These are phyloP conservation scores for Saccharomyces hybrid DNA, from an alignment of 1,139 yeast species.

Conservation along the genomic window DNA sequence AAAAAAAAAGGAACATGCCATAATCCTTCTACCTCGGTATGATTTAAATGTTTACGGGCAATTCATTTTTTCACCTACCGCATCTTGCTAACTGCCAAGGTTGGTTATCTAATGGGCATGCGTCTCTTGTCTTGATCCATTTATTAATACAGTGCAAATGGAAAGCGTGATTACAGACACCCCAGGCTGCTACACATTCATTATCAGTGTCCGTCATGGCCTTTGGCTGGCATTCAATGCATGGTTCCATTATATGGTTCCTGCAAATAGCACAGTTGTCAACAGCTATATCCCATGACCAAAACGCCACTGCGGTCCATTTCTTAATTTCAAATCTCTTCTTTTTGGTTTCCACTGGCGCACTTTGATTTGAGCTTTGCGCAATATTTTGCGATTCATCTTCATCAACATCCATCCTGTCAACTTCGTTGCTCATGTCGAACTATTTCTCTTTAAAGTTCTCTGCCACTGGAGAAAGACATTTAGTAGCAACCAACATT, in stretches of 20 bases:
- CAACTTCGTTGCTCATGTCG: constrained; percentile 9
- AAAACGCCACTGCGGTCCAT: constrained; percentile 99
- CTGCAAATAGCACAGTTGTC: constrained; percentile 98
- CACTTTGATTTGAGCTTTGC: not conserved
- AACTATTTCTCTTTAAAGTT: not conserved
- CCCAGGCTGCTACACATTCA: constrained; percentile 97
- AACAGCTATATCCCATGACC: constrained; percentile 98
- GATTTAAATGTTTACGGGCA: not conserved
- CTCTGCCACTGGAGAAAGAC: not conserved
- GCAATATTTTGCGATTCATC: constrained; percentile 6
- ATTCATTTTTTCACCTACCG: constrained; percentile 39
- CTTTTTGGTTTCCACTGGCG: constrained; percentile 6
- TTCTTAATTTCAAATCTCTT: constrained; percentile 65
- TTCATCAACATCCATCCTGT: constrained; percentile 23
- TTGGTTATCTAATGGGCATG: constrained; percentile 92
- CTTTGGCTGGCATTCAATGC: constrained; percentile 93
- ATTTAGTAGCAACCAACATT: not conserved
- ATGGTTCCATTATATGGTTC: constrained; percentile 96
- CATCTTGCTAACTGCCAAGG: constrained; percentile 89
- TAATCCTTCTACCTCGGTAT: not conserved
- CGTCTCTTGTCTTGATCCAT: constrained; percentile 96
- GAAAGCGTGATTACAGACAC: constrained; percentile 62
- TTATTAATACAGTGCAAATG: constrained; percentile 83
- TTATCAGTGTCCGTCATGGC: constrained; percentile 59
- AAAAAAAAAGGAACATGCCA: not conserved